Evolutionary conservation across 2,329 filamentous ascomycete genomes (phyloP), one percentile per base, ranked within the genome.

Genomic region (Daldinia sp.): DNA sequence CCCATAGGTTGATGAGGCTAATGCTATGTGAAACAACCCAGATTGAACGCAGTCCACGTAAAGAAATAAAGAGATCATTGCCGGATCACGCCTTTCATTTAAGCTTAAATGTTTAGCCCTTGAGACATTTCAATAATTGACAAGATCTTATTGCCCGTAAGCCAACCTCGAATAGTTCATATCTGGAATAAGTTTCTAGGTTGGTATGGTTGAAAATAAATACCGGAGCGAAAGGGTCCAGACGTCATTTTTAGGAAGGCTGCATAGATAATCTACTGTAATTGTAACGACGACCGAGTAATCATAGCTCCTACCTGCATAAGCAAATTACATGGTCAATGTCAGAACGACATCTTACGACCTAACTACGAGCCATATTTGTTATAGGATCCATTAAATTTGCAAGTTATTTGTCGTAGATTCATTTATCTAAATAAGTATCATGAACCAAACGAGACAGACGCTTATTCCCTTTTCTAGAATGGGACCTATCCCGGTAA

Each of bases 321-420:
- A 59, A 23, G 23, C 59, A n/a, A 41, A 35, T 51, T 41, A 55
- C 51, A 55, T 30, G 42, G 28, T 50, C 12, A 48, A 53, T 58
- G 28, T 20, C 26, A 26, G 28, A 28, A 15, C 41, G 26, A 30
- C 51, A 60, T 26, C 37, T 33, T 55, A 44, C 35, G 53, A 42
- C 46, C 18, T 60, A 41, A 55, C 60, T 44, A 44, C 15, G 44
- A 51, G 37, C 55, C 39, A 39, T 18, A 15, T 42, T 44, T 33
- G n/a, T 41, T 26, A 35, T 20, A 41, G 3, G 28, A 26, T 51
- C 46, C 26, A 33, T 51, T 51, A 39, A 12, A 20, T 37, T 39
- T 50, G 33, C 26, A 35, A 20, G 26, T 37, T 20, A 30, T 65
- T n/a, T n/a, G 28, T 28, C 13, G 33, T 30, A 23, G 7, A 20